Base-by-base conservation (phyloP, 192 early-diverging fungal species). In the Coemansia sp. region DNA sequence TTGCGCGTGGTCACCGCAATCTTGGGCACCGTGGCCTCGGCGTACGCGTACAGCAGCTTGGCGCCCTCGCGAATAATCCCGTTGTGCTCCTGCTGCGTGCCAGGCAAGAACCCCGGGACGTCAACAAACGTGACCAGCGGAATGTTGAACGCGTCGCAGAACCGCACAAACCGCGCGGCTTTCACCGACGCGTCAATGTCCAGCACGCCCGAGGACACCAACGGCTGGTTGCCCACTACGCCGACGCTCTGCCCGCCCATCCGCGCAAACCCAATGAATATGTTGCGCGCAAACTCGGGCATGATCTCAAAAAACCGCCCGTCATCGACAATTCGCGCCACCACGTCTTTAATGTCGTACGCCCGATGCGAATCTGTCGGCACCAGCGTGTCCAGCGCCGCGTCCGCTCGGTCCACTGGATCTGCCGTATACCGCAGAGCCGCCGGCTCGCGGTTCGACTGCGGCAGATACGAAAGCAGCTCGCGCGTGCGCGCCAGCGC, bases 21-120 rank as follows among this genome's bases (percentile, higher is more conserved):
- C 74, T 98, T 98, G 35, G 95, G 95, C 11, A 94, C 92, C 6
- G 95, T 98, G 5, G 95, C 93, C 73, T 98, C 95, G 27, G 90
- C 90, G 58, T 93, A 98, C 32, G 95, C 95, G 56, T 94, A 96
- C 22, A 98, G 71, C 6, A 98, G 79, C 76, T 98, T 98, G 32
- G 95, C 95, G 39, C 95, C 95, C 68, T 98, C 85, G 11, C 91
- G 82, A 71, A 98, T 98, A 53, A 98, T 96, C 21, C 95, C 95
- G 30, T 82, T 82, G 70, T 98, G 95, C 70, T 98, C 95, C 74
- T 98, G 95, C 14, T 81, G 80, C 30, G 89, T 91, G 19, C 95
- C 95, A 1, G 95, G 95, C 38, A 98, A 65, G 76, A 98, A 98
- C 17, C 95, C 95, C 22, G 95, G 95, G 3, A 98, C 95, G 53